Evolutionary conservation across 208 protist species (phyloP), one percentile per base, ranked within the genome.

Genomic region (Cochliopodium minus): DNA sequence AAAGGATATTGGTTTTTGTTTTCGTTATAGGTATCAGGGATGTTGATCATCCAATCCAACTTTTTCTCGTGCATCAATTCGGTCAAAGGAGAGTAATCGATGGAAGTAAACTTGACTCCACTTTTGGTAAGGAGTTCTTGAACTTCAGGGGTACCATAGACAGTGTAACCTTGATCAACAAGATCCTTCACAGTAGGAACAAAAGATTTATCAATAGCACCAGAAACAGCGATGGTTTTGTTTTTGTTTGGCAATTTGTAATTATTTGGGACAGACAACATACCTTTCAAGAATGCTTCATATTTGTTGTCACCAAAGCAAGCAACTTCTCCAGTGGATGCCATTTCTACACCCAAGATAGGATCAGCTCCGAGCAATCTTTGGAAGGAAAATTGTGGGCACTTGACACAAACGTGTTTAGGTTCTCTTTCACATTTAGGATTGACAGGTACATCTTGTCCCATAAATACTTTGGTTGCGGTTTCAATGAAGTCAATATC

Each of bases 321-420:
- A 17, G 85, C 90, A n/a, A 95, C 86, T 71, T 95, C 90, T 50
- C 90, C 90, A 6, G 83, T 91, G 25, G 83, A 90, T 6, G 90
- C 83, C 93, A 98, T 98, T 71, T 98, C 93, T 5, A 98, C 93
- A 43, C 92, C 88, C 6, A 97, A 71, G 23, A 92, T 84, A n/a
- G 93, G 93, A 67, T 98, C 93, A 6, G 91, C 90, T 42, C 90
- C 87, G 45, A 73, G 71, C 25, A 98, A 78, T 57, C 93, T 86
- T 62, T 82, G 90, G 73, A 97, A 98, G 48, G 88, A 95, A 74
- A 98, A 97, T 79, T 93, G 87, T 46, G 91, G 88, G 17, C 87
- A 87, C 71, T 96, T 95, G 59, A 92, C 87, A 58, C 82, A 82
- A 50, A 90, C 82, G 72, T 90, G 57, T 6, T 23, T 52, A 45